Base-by-base conservation (phyloP, 2,329 filamentous ascomycete genomes). In the Phoma sp. region DNA sequence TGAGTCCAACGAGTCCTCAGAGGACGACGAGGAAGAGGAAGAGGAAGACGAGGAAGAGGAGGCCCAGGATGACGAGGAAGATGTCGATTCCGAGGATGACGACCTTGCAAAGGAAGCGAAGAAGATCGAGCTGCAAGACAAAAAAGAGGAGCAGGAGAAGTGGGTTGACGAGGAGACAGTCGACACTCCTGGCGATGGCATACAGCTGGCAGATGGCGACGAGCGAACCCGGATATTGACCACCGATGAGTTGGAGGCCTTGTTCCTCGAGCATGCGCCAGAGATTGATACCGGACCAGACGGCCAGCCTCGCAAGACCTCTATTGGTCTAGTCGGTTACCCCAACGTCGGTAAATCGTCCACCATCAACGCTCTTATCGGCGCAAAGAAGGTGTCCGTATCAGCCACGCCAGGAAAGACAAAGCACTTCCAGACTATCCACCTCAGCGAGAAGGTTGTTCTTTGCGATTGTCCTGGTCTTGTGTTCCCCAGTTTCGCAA, bases 321-420 rank as follows among this genome's bases (percentile, higher is more conserved):
- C 92, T 62, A 95, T 99, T 64, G 95, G 95, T 67, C 82, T 99
- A 19, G 95, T 99, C 33, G 95, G 95, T 55, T 99, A 99, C 77
- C 95, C 95, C 70, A 99, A 99, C 79, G 95, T 99, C 61, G 95
- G 95, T 78, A 99, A 99, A 80, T 99, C 96, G 1, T 97, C 93
- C 43, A 99, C 95, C 15, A 99, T 99, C 83, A 99, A 99, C 80
- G 94, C 95, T 37, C 85, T 99, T n/a, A 93, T 98, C 55, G 96
- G 96, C 45, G 88, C 95, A 51, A 99, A 98, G 81, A 99, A 98
- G 79, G 95, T 99, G 6, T 98, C 94, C 0, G 96, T 99, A 35
- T 99, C 95, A 15, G 89, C 94, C 13, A 99, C 95, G 1, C 95
- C 95, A 4, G 95, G 95, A 74, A 99, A 99, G 80, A 99, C 95